These are phyloP conservation scores for Blastomyces silverae DNA, from an alignment of 2,329 filamentous ascomycete genomes.

Conservation along the genomic window DNA sequence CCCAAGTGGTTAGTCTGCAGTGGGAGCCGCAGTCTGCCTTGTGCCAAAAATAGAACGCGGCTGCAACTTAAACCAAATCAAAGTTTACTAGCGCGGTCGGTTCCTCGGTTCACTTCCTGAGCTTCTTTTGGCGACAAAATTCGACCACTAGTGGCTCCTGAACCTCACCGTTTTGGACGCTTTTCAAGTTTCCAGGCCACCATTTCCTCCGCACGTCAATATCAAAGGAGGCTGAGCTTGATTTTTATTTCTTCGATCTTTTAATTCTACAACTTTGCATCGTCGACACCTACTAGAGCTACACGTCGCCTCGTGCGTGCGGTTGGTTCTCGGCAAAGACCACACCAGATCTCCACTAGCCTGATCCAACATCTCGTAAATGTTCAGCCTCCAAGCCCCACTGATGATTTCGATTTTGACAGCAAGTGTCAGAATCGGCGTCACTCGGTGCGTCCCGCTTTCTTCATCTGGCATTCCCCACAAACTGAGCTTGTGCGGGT, in stretches of 20 bases:
- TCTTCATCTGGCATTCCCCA: neutral
- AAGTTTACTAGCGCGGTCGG: slow-evolving; percentile 4
- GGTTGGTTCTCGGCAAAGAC: neutral
- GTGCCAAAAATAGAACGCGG: slow-evolving; percentile 8
- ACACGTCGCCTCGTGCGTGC: neutral
- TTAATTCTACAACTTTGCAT: neutral
- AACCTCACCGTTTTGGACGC: neutral
- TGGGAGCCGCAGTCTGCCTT: slow-evolving; percentile 7
- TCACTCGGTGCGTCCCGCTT: slow-evolving; percentile 1
- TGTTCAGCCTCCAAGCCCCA: neutral
- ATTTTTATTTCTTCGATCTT: neutral
- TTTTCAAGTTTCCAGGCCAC: neutral
- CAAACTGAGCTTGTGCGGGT: neutral
- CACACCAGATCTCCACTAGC: slow-evolving; percentile 8
- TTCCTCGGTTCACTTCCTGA: neutral
- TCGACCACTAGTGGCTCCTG: neutral
- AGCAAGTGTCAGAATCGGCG: neutral
- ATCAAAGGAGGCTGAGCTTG: slow-evolving; percentile 5
- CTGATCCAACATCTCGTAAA: slow-evolving; percentile 4
- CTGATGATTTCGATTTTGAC: slow-evolving; percentile 5
- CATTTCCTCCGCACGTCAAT: neutral
- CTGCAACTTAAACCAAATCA: slow-evolving; percentile 7
- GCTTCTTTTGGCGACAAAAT: neutral
- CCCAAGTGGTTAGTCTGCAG: neutral
- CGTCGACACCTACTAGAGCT: neutral